phyloP scores from a whole-genome alignment of 2,329 filamentous ascomycete species.

The Thielaviopsis populi region DNA sequence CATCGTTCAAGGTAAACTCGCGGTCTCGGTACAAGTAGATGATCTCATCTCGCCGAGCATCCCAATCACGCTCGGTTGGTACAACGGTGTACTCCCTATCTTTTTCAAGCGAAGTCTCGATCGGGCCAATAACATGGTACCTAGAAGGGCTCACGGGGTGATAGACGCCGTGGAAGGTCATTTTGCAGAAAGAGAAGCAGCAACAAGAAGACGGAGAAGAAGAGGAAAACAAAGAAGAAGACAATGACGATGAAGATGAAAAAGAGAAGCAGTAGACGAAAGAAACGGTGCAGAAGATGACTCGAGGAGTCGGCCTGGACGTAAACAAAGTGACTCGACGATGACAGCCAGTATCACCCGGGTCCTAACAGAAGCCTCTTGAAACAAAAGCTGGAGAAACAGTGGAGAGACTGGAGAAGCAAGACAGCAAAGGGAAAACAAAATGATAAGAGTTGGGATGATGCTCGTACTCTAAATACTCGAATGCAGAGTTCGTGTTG shows the following conservation, averaged over 20 bases:
- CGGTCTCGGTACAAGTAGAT: slow-evolving; percentile 14
- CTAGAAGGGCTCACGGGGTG: neutral
- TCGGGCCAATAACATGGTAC: neutral
- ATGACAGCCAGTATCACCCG: neutral
- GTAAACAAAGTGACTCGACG: neutral
- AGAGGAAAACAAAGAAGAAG: neutral
- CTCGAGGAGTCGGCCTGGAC: neutral
- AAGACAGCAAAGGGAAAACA: neutral
- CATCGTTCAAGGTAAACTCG: slow-evolving; percentile 15
- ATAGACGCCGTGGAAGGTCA: neutral
- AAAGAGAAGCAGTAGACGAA: neutral
- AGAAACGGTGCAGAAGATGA: neutral
- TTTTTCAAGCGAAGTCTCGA: neutral
- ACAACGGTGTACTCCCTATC: slow-evolving; percentile 2
- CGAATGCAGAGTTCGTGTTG: neutral
- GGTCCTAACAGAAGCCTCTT: neutral
- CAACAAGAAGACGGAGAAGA: neutral
- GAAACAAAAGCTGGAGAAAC: neutral
- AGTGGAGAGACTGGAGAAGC: neutral
- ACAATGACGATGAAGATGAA: neutral
- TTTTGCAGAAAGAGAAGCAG: neutral
- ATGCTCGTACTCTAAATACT: neutral
- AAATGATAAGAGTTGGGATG: neutral
- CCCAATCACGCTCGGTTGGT: slow-evolving; percentile 15
- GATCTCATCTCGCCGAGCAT: slow-evolving; percentile 12